phyloP scores from a whole-genome alignment of 495 filamentous ascomycete species.

The Pyrenula aspistea region DNA sequence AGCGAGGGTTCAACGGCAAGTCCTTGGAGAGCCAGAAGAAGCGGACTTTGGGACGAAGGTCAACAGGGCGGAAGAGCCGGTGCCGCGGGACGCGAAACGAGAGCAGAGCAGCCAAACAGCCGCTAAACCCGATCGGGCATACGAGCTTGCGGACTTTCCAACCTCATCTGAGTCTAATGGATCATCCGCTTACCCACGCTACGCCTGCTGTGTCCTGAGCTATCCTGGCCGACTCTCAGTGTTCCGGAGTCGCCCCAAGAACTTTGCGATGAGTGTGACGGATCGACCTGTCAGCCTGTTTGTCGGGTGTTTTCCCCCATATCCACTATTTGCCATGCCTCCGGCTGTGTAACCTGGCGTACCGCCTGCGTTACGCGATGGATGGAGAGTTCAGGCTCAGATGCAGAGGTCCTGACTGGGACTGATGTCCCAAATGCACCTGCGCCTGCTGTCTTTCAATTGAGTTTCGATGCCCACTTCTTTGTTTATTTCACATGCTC shows the following conservation, averaged over 20 bases:
- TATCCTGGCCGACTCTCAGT: not conserved
- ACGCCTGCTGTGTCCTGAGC: not conserved
- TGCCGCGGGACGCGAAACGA: not conserved
- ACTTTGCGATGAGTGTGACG: not conserved
- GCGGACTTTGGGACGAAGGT: not conserved
- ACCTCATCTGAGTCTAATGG: no score
- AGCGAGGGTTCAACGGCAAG: not conserved
- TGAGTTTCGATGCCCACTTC: not conserved
- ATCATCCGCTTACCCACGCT: no score
- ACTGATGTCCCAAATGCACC: not conserved
- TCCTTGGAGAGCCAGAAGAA: not conserved
- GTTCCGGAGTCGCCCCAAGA: not conserved
- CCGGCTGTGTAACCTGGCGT: not conserved
- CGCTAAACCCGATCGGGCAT: not conserved
- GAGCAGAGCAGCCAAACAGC: not conserved
- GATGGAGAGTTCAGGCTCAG: not conserved
- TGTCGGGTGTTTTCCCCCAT: not conserved
- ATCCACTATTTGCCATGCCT: not conserved
- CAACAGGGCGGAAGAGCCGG: not conserved
- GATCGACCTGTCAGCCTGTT: not conserved
- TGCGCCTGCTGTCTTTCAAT: not conserved
- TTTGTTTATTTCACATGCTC: not conserved
- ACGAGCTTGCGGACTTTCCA: not conserved
- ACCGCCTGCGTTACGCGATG: not conserved
- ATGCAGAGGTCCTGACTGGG: not conserved